Conservation (phyloP, 768 basidiomycete species). For the Filobasidium floriforme region DNA sequence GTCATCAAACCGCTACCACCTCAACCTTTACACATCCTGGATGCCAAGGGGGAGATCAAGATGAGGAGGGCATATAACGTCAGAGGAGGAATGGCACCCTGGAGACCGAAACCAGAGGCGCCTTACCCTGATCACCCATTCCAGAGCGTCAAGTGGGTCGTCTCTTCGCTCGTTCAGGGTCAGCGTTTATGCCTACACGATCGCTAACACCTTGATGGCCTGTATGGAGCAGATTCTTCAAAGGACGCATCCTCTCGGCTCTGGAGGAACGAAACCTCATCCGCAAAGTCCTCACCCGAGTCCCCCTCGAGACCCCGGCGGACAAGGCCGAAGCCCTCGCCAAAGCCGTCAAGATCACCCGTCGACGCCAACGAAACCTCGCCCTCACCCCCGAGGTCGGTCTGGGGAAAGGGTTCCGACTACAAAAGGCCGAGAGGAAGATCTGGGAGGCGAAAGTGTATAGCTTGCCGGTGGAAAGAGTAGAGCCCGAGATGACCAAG, state of each 20-base stretch:
- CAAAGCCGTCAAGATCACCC: slow-evolving; percentile 24
- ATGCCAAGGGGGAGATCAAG: slow-evolving; percentile 25
- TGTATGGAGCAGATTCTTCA: slow-evolving; percentile 36
- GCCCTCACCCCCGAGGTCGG: slow-evolving; percentile 11
- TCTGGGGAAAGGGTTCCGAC: slow-evolving; percentile 20
- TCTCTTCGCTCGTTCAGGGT: not conserved
- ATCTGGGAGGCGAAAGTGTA: slow-evolving; percentile 16
- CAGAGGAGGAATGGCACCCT: slow-evolving; percentile 30
- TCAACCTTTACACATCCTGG: slow-evolving; percentile 23
- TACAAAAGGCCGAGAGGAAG: slow-evolving; percentile 19
- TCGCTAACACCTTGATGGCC: too few species aligned
- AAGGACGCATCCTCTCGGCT: slow-evolving; percentile 26
- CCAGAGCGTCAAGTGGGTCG: slow-evolving; percentile 30
- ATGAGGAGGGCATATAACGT: slow-evolving; percentile 35
- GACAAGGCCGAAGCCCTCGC: slow-evolving; percentile 28
- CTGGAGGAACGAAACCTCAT: slow-evolving; percentile 32
- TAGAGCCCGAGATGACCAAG: slow-evolving; percentile 12
- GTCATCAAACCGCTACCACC: slow-evolving; percentile 17
- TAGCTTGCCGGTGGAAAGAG: slow-evolving; percentile 6
- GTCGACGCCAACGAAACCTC: slow-evolving; percentile 21
- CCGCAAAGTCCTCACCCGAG: slow-evolving; percentile 19
- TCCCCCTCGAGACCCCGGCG: slow-evolving; percentile 27
- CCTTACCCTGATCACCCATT: slow-evolving; percentile 37
- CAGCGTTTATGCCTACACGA: too few species aligned
- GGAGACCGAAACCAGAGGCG: slow-evolving; percentile 30